Evolutionary conservation across 257 asterid species (phyloP).

Genomic region (Henckelia pumila): DNA sequence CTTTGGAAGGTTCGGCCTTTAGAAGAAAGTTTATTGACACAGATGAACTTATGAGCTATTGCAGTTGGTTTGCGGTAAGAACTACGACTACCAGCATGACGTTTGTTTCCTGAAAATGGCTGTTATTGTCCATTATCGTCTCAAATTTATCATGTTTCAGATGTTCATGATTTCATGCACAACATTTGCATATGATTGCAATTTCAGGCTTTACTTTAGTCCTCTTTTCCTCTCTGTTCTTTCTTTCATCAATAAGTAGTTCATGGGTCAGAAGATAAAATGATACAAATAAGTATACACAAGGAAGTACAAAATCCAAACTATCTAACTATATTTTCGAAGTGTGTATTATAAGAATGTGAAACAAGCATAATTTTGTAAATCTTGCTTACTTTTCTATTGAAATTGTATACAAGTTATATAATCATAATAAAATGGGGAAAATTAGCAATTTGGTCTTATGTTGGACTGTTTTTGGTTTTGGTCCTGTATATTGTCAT

Average conservation of each 20-base stretch:
- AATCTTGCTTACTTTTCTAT: too few species aligned
- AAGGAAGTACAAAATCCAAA: neutral
- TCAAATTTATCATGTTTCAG: conserved; percentile 21
- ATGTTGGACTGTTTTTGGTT: too few species aligned
- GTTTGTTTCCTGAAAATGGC: conserved; percentile 15
- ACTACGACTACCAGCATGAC: conserved; percentile 24
- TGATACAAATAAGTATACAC: neutral
- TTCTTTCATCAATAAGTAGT: neutral
- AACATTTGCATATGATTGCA: neutral
- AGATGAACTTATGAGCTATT: conserved; percentile 95
- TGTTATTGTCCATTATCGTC: conserved; percentile 12
- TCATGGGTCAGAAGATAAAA: too few species aligned
- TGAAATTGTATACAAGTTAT: too few species aligned
- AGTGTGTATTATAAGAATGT: too few species aligned
- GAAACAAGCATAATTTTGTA: too few species aligned
- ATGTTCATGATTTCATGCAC: conserved; percentile 19
- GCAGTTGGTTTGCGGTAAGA: conserved; percentile 99
- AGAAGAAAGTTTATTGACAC: conserved; percentile 78
- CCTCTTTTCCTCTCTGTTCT: conserved; percentile 13
- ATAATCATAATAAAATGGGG: too few species aligned
- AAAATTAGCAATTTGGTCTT: too few species aligned
- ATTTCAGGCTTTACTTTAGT: conserved; percentile 19
- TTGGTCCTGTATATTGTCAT: too few species aligned
- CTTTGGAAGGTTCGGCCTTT: conserved; percentile 95
- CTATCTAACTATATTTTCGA: too few species aligned